Conservation (phyloP, 1,284 basidiomycete species). For the Mycosarcoma mackinlayi region DNA sequence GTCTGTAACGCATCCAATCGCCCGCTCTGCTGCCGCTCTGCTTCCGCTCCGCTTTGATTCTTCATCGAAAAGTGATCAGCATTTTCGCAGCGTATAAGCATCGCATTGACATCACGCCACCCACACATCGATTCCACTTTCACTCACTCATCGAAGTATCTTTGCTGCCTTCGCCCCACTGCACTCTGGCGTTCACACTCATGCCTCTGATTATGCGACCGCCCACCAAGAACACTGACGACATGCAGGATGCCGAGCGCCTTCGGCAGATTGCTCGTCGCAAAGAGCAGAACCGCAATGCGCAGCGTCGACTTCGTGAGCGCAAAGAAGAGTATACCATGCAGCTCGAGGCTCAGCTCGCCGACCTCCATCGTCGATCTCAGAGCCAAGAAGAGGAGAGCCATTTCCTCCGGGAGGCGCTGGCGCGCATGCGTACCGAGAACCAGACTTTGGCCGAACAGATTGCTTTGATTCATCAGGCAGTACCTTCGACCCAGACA, state of each 20-base stretch:
- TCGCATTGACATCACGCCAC: not conserved
- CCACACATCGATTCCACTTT: not conserved
- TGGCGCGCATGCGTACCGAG: conserved; percentile 46
- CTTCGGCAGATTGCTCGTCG: conserved; percentile 47
- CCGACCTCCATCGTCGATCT: conserved; percentile 44
- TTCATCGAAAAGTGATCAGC: not conserved
- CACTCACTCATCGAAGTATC: not conserved
- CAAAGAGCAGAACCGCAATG: conserved; percentile 54
- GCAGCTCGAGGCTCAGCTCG: conserved; percentile 48
- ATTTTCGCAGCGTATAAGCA: not conserved
- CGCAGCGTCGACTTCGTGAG: conserved; percentile 50
- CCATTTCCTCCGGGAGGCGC: conserved; percentile 40
- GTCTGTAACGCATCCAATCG: conserved; percentile 4
- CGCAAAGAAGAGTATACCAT: conserved; percentile 52
- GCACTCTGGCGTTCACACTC: not conserved
- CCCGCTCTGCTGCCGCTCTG: too few species aligned
- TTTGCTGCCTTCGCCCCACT: not conserved
- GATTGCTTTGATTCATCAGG: conserved; percentile 34
- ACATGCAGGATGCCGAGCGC: conserved; percentile 38
- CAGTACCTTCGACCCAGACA: conserved; percentile 33
- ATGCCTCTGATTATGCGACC: conserved; percentile 36
- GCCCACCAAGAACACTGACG: conserved; percentile 18
- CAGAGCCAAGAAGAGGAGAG: conserved; percentile 49
- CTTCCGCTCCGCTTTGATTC: not conserved
- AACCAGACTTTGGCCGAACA: conserved; percentile 42